A percentile compares a stretch with the other conserved stretches of the same genome.
Evolutionary conservation across 306 rosid species (phyloP).

Genomic region (Mucuna pruriens): DNA sequence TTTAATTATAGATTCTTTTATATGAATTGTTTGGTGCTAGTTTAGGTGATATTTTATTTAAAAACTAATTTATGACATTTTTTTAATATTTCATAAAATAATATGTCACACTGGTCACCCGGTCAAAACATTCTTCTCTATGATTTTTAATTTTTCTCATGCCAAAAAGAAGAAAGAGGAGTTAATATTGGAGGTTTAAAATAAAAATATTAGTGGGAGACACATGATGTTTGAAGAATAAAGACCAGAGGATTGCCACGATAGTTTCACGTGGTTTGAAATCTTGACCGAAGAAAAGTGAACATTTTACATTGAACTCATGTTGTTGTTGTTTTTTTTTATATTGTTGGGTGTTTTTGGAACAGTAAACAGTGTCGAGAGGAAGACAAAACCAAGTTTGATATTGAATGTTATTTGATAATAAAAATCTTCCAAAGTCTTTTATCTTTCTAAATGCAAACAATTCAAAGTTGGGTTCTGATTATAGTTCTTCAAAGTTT

Average conservation of each 20-base stretch:
- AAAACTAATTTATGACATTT: background rate
- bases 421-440: background rate
- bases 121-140: background rate
- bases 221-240: background rate
- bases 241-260: background rate
- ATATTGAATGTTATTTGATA: background rate
- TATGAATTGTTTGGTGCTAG: background rate
- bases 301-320: background rate
- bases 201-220: background rate
- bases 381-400: slow-evolving; percentile 44
- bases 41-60: background rate
- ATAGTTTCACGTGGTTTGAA: slow-evolving; percentile 44
- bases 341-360: background rate
- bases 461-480: slow-evolving; percentile 39
- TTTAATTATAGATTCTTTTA: background rate
- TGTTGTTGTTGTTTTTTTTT: background rate
- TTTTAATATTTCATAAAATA: background rate
- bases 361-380: background rate
- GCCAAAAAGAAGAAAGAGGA: background rate
- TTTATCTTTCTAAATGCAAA: background rate
- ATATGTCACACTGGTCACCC: background rate
- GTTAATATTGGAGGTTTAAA: background rate
- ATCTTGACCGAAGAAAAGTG: slow-evolving; percentile 32
- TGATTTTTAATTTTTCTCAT: background rate
- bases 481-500: slow-evolving; percentile 34